Percentiles rank a stretch among this genome's conserved stretches.
Conservation (phyloP, 2,329 filamentous ascomycete genomes). For the Trichophaea hybrida region DNA sequence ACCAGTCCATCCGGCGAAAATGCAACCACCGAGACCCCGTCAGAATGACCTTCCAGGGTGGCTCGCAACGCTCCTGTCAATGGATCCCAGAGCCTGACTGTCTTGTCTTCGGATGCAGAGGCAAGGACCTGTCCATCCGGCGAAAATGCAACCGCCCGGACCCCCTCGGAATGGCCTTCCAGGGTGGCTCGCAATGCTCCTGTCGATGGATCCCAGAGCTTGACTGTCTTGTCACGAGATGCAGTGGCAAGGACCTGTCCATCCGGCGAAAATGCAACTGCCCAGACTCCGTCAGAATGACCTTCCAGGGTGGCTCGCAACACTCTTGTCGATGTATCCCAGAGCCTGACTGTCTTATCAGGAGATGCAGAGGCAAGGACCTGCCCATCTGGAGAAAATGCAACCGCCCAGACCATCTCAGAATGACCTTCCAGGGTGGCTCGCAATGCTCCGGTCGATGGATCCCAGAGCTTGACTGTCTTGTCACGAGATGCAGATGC, state of each 20-base stretch:
- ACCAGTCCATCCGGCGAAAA: slow-evolving; percentile 92
- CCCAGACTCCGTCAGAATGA: slow-evolving; percentile 84
- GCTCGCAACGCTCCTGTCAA: slow-evolving; percentile 9
- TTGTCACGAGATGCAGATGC: slow-evolving; percentile 77
- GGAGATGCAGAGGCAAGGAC: no score
- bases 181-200: no score
- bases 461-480: no score
- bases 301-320: slow-evolving; percentile 70
- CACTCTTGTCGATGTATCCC: slow-evolving; percentile 78
- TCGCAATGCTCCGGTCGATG: no score
- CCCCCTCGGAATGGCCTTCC: no score
- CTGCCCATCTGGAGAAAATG: no score
- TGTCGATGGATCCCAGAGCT: no score
- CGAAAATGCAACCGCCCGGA: no score
- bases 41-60: slow-evolving; percentile 56
- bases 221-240: slow-evolving; percentile 74
- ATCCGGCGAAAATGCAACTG: slow-evolving; percentile 87
- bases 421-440: no score
- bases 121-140: no score
- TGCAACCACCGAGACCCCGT: slow-evolving; percentile 74
- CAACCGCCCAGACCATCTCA: no score
- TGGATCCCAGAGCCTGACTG: slow-evolving; percentile 21
- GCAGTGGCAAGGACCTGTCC: slow-evolving; percentile 45
- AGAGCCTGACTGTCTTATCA: slow-evolving; percentile 92
- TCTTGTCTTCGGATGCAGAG: slow-evolving; percentile 19